Evolutionary conservation across 2,329 filamentous ascomycete genomes (phyloP).

Genomic region (Delphinella strobiligena): DNA sequence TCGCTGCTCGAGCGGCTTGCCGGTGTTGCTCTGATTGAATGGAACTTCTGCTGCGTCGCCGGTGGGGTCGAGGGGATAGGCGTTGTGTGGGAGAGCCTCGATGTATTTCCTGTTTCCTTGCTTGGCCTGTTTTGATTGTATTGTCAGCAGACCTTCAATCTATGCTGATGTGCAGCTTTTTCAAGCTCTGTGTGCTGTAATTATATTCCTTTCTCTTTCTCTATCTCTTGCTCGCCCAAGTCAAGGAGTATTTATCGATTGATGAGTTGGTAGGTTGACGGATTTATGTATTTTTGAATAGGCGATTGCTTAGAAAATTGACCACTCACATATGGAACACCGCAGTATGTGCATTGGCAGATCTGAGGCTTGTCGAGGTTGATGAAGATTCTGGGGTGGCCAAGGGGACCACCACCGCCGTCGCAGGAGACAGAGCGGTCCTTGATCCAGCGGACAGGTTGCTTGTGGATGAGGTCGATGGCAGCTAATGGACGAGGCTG

Average conservation of each 20-base stretch:
- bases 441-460: slow-evolving; percentile 87
- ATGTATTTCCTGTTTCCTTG: slow-evolving; percentile 79
- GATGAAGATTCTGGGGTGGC: slow-evolving; percentile 91
- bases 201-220: not conserved
- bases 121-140: slow-evolving; percentile 52
- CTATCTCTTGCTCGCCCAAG: not conserved
- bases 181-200: not conserved
- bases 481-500: slow-evolving; percentile 82
- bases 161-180: too few species aligned
- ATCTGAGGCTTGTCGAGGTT: slow-evolving; percentile 97
- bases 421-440: slow-evolving; percentile 74
- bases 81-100: slow-evolving; percentile 63
- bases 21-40: slow-evolving; percentile 44
- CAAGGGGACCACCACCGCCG: slow-evolving; percentile 78
- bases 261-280: not conserved
- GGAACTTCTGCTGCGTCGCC: slow-evolving; percentile 47
- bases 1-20: slow-evolving; percentile 48
- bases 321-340: slow-evolving; percentile 72
- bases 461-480: slow-evolving; percentile 91
- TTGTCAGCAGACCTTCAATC: not conserved
- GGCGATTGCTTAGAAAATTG: not conserved
- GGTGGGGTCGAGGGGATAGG: slow-evolving; percentile 60
- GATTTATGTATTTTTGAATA: too few species aligned
- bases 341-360: slow-evolving; percentile 81
- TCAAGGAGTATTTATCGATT: not conserved